Evolutionary conservation across 768 basidiomycete genomes (phyloP), one percentile per base, ranked within the genome.

Genomic region (Chlorophyllum brunneum): DNA sequence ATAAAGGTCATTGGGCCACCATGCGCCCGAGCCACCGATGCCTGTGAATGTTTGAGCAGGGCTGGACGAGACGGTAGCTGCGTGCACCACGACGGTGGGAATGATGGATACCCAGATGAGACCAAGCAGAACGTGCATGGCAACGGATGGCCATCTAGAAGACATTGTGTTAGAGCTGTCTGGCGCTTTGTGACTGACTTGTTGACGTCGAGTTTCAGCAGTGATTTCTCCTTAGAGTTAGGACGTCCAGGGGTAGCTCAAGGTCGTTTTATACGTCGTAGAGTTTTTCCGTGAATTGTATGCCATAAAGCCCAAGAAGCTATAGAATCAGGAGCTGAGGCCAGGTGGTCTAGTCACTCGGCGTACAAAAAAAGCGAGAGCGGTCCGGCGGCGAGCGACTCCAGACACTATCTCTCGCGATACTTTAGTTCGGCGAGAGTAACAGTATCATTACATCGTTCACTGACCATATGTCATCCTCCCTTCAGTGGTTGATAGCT

Each of bases 1-100:
- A 59, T 61, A 70, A 15, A 76, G 58, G 51, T 76, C 75, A 40
- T 66, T 65, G 13, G 72, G 72, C 74, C 75, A 75, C 75, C 74
- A 77, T 9, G 74, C 75, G 10, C 74, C 75, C 13, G 72, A 73
- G 6, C 74, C 75, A 0, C 74, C 74, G 46, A 76, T 67, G 1
- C 72, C 70, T 26, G 60, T 59, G 54, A 75, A 68, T 0, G 68
- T 69, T 50, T 74, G 73, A 0, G 68, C 65, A 0, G 66, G 58
- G 6, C 64, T 58, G 20, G 62, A 55, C 16, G 68, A 67, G 13
- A 70, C 58, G 10, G 57, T 57, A 1, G 68, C 68, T 9, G 56
- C 48, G n/a, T 29, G 40, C 20, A 33, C 43, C 13, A 22, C 36
- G 13, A 10, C 13, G 20, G 11, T 22, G 18, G 22, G 22, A 15